A percentile compares a stretch with the other conserved stretches of the same genome.
phyloP scores from a whole-genome alignment of 2,329 filamentous ascomycete genomes.

The Hypoxylon sp. region DNA sequence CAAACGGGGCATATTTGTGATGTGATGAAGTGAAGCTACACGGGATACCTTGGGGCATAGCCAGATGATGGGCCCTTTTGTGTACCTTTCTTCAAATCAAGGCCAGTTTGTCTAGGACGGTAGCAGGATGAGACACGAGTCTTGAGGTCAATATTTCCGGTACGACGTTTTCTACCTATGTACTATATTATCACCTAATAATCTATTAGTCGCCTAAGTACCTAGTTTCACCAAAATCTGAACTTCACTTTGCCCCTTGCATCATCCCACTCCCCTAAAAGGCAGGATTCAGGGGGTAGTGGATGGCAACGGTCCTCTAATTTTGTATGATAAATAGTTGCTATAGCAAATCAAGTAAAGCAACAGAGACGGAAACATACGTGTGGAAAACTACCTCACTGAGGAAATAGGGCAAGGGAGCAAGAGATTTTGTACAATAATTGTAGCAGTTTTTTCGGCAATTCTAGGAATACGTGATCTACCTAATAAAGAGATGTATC shows the following conservation, averaged over 20 bases:
- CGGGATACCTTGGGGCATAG: background rate
- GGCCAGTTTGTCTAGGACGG: background rate
- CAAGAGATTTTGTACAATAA: background rate
- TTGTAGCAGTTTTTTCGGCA: background rate
- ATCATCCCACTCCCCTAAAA: background rate
- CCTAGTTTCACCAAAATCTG: background rate
- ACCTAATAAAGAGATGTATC: no score
- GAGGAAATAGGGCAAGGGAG: background rate
- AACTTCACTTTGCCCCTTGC: background rate
- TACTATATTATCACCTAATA: background rate
- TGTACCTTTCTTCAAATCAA: background rate
- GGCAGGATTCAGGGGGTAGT: background rate
- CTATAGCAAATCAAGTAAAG: background rate
- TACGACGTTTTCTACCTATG: background rate
- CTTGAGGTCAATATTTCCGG: background rate
- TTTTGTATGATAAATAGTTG: background rate
- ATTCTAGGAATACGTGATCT: no score
- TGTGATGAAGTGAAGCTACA: background rate
- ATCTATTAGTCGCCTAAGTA: background rate
- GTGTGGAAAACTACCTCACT: background rate
- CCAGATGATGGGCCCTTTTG: background rate
- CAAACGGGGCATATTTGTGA: background rate
- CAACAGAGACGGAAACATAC: background rate
- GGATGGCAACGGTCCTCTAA: background rate
- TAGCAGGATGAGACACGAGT: background rate